Base-by-base conservation (phyloP, 805 yeast species). In the Priceomyces castillae region DNA sequence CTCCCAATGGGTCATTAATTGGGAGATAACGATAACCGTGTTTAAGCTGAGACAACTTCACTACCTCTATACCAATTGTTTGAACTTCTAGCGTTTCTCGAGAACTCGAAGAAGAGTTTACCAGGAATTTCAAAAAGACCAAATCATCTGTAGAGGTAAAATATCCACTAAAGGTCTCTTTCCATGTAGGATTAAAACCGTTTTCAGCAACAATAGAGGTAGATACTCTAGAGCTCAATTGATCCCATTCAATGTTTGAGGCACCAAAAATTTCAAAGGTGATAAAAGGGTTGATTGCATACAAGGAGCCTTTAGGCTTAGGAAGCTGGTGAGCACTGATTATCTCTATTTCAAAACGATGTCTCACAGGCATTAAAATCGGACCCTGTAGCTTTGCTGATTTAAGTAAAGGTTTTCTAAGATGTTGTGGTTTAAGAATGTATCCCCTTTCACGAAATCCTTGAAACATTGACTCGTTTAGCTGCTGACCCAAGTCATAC, bases 101-200 rank as follows among this genome's bases (percentile, higher is more conserved):
- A 18, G 43, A 26, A 10, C 48, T 46, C 7, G 47, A 42, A 12
- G 58, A 57, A 5, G 79, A 64, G 48, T 76, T 75, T 3, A 82
- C 73, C 2, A 71, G 53, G 41, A 86, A 71, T 43, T 79, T 66
- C 7, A 84, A 47, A 57, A 86, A 86, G 2, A 80, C 74, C 33
- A 85, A 67, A 5, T 77, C 73, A 5, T 50, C 37, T n/a, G 57
- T 46, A 35, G 67, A 59, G 6, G 73, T 59, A 3, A 62, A 59
- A 5, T 71, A 51, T 2, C 83, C 73, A n/a, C 58, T 48, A 47
- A 82, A 74, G 3, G 57, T 59, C 39, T 76, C 73, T 48, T 83
- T 79, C 97, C 97, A 92, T 5, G 75, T 63, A 0, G 97, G 97
- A 56, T 86, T 89, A 64, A 87, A 88, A 0, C 97, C 97, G 62